Base-by-base conservation (phyloP, 805 yeast genomes). In the Teunomyces gatunensis region DNA sequence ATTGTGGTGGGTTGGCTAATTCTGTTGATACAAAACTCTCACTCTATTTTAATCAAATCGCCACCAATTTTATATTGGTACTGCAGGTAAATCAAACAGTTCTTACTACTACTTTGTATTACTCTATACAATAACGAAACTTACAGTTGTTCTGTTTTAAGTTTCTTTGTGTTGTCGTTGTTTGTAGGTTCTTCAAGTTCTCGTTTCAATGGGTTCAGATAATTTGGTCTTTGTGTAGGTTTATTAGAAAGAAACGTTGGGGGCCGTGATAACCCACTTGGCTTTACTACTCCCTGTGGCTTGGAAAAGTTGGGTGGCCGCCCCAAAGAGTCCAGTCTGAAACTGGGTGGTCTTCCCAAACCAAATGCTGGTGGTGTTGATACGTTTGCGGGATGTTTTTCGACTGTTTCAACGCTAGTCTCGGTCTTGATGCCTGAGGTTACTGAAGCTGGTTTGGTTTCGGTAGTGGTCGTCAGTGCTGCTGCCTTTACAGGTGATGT, bases 161-260 rank as follows among this genome's bases (percentile, higher is more conserved):
- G 40, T 27, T 37, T 37, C 29, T 37, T 37, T 28, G 43, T 44
- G 18, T 40, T 54, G 27, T 37, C 37, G 10, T 47, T 51, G 12
- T 47, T 51, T 6, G 28, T 30, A 6, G 29, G 20, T 12, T 48
- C 49, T 11, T 41, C 45, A 28, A 33, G 34, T 28, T 48, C 48
- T 18, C 49, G 36, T 28, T 47, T 47, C 43, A 11, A 29, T 44
- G 37, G 42, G 39, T 12, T 15, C 49, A 2, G 40, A 13, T 11
- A 23, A n/a, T 33, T 33, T 10, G 49, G 49, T 23, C 49, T 21
- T 32, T 36, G 46, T 13, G 43, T 12, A 11, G 46, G 51, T 48
- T 70, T 72, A 44, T 63, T 69, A 6, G 74, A 60, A 12, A 67
- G 50, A 46, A 70, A 70, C 52, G 65, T 68, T 4, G 75, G 74